These are phyloP conservation scores for Quercus dentata DNA, from an alignment of 306 rosid genomes.

Conservation along the genomic window DNA sequence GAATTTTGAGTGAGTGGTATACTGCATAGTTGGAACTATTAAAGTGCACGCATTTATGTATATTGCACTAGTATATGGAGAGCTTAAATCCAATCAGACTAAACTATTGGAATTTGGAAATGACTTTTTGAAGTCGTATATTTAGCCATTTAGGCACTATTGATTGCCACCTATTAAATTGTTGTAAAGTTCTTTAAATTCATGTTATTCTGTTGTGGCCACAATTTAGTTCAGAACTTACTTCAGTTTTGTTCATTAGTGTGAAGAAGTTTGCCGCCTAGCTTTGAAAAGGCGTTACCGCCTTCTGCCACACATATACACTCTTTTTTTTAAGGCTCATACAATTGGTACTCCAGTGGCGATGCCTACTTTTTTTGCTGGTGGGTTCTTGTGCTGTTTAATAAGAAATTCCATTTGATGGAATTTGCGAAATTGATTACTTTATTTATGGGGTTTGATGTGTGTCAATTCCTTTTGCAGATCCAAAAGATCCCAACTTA, in stretches of 20 bases:
- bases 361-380: slow-evolving; percentile 82
- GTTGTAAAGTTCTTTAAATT: slow-evolving; percentile 13
- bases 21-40: neutral
- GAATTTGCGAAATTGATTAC: slow-evolving; percentile 17
- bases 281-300: slow-evolving; percentile 88
- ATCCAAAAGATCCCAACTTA: slow-evolving; percentile 67
- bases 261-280: slow-evolving; percentile 91
- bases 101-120: slow-evolving; percentile 11
- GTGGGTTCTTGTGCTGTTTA: slow-evolving; percentile 46
- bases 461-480: slow-evolving; percentile 46
- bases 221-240: slow-evolving; percentile 25
- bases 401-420: slow-evolving; percentile 14
- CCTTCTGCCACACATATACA: slow-evolving; percentile 70
- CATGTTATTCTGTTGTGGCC: neutral
- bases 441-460: slow-evolving; percentile 4
- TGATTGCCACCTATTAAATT: neutral
- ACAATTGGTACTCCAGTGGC: slow-evolving; percentile 76
- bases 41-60: neutral
- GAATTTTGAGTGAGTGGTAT: slow-evolving; percentile 10
- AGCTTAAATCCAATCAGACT: neutral
- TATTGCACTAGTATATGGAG: neutral
- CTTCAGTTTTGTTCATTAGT: slow-evolving; percentile 43
- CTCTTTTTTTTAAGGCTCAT: slow-evolving; percentile 89
- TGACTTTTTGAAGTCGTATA: slow-evolving; percentile 5
- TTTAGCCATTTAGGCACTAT: neutral